phyloP scores from a whole-genome alignment of 2,329 filamentous ascomycete species.

The Microcera coccophila region DNA sequence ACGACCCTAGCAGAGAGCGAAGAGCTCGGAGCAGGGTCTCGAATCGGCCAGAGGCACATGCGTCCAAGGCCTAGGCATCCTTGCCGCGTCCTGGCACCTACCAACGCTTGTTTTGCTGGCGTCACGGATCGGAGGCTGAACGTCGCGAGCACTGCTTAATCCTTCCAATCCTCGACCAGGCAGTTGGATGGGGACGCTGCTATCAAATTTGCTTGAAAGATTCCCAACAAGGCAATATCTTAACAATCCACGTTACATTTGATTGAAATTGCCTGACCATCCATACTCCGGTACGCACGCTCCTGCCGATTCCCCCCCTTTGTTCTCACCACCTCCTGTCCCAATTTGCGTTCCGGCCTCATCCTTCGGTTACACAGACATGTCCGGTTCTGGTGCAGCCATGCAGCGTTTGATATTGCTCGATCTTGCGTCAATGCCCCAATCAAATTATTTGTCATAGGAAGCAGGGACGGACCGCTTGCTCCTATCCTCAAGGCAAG shows the following conservation, averaged over 20 bases:
- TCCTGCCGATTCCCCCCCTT: background rate
- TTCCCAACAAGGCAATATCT: slow-evolving; percentile 4
- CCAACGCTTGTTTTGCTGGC: slow-evolving; percentile 22
- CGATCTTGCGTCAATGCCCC: background rate
- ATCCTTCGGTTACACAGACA: no score
- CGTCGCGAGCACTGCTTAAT: slow-evolving; percentile 12
- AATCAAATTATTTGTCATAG: background rate
- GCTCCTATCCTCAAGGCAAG: background rate
- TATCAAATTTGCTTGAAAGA: slow-evolving; percentile 5
- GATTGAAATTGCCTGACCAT: slow-evolving; percentile 8
- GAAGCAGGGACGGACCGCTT: background rate
- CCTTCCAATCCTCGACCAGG: slow-evolving; percentile 22
- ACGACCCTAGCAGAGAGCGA: slow-evolving; percentile 21
- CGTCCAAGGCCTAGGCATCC: slow-evolving; percentile 15
- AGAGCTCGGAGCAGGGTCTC: slow-evolving; percentile 28
- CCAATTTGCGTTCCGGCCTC: no score
- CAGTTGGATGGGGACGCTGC: slow-evolving; percentile 9
- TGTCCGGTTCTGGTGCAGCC: no score
- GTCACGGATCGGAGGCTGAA: slow-evolving; percentile 25
- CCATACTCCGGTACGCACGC: background rate
- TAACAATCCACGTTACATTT: slow-evolving; percentile 20
- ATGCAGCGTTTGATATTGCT: no score
- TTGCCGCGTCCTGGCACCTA: slow-evolving; percentile 17
- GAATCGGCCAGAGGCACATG: slow-evolving; percentile 26
- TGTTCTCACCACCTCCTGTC: background rate